Evolutionary conservation across 2,329 filamentous ascomycete genomes (phyloP).

Genomic region (Pezicula carpinea): DNA sequence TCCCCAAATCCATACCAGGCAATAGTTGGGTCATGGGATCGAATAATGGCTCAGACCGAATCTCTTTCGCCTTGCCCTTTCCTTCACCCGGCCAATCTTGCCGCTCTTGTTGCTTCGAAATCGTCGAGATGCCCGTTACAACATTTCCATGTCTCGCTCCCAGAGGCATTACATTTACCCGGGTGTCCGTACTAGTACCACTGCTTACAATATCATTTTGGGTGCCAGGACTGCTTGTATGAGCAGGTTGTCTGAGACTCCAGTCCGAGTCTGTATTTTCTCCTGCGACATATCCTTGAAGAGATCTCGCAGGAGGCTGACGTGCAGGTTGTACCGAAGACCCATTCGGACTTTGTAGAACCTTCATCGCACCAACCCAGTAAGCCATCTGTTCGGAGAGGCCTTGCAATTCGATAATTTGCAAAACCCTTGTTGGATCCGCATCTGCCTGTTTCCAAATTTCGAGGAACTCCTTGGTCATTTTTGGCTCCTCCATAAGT

Average conservation of each 20-base stretch:
- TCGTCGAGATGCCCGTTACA: too few species aligned
- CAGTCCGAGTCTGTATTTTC: too few species aligned
- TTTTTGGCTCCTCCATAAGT: slow-evolving; percentile 22
- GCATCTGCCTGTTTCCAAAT: slow-evolving; percentile 58
- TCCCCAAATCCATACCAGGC: too few species aligned
- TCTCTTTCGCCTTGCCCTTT: slow-evolving; percentile 6
- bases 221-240: too few species aligned
- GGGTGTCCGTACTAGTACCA: neutral
- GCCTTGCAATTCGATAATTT: slow-evolving; percentile 57
- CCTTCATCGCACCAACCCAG: slow-evolving; percentile 51
- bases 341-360: slow-evolving; percentile 15
- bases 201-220: too few species aligned
- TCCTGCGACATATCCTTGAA: too few species aligned
- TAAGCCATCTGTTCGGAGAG: slow-evolving; percentile 54
- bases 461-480: slow-evolving; percentile 40
- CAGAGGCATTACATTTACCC: too few species aligned
- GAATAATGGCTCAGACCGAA: neutral
- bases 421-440: slow-evolving; percentile 52
- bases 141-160: too few species aligned
- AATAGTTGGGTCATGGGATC: neutral
- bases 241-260: too few species aligned
- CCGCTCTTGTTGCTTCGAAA: too few species aligned
- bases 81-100: slow-evolving; percentile 1
- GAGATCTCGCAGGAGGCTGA: too few species aligned
- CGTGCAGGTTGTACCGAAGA: slow-evolving; percentile 5